These are phyloP conservation scores for Rhizopogon roseolus DNA, from an alignment of 768 basidiomycete genomes.

Conservation along the genomic window DNA sequence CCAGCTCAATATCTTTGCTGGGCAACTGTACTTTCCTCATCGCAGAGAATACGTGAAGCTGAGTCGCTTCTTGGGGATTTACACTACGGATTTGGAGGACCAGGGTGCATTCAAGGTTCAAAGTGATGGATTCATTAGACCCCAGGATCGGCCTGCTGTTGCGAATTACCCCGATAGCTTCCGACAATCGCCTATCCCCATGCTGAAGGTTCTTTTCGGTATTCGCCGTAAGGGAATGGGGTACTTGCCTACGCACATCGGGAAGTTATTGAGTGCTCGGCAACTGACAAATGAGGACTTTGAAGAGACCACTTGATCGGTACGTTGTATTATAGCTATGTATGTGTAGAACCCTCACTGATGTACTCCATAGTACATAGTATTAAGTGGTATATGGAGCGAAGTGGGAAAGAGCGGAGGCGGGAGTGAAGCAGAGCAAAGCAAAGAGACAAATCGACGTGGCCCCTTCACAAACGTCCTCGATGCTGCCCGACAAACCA, in stretches of 20 bases:
- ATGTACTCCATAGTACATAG: background rate
- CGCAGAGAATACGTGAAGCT: constrained; percentile 26
- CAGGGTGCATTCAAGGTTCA: constrained; percentile 34
- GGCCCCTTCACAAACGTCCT: too few relatives aligned
- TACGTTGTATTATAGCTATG: too few relatives aligned
- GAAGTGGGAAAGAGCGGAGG: too few relatives aligned
- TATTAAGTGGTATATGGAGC: too few relatives aligned
- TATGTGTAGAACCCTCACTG: too few relatives aligned
- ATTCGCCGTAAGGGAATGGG: constrained; percentile 36
- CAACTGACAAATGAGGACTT: constrained; percentile 23
- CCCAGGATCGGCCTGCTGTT: constrained; percentile 1
- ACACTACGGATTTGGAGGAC: constrained; percentile 38
- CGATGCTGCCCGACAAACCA: too few relatives aligned
- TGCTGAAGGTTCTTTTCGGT: constrained; percentile 14
- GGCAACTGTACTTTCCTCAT: constrained; percentile 37
- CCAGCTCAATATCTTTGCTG: constrained; percentile 41
- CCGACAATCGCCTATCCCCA: constrained; percentile 29
- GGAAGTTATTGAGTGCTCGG: constrained; percentile 30
- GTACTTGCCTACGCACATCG: constrained; percentile 36
- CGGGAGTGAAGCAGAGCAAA: too few relatives aligned
- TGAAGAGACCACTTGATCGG: background rate
- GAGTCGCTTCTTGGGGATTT: constrained; percentile 33
- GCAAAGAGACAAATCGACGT: too few relatives aligned
- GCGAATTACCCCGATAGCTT: constrained; percentile 20
- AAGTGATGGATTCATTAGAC: constrained; percentile 18